These are phyloP conservation scores for Lithohypha guttulata DNA, from an alignment of 2,329 filamentous ascomycete genomes.

Conservation along the genomic window DNA sequence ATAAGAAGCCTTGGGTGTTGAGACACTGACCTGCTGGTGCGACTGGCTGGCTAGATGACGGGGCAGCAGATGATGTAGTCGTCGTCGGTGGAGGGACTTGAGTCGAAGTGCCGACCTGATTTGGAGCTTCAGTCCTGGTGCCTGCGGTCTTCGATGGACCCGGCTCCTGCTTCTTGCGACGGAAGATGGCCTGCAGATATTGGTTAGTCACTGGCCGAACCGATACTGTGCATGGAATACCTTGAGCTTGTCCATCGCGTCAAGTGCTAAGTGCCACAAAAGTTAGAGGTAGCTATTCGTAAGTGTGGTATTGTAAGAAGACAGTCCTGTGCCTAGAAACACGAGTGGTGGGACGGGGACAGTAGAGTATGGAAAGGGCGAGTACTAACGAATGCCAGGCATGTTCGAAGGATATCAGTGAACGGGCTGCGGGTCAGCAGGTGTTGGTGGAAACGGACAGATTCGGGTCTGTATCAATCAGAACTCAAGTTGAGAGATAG, in stretches of 20 bases:
- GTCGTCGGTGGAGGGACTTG: constrained; percentile 14
- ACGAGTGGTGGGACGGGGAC: constrained; percentile 1
- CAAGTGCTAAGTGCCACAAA: constrained; percentile 13
- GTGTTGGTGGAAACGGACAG: not conserved
- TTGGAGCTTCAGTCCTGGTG: constrained; percentile 13
- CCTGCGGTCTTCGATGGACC: constrained; percentile 9
- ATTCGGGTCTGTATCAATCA: constrained; percentile 1
- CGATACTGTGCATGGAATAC: not conserved
- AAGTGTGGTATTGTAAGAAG: not conserved
- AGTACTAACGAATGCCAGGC: constrained; percentile 21
- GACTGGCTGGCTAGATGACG: constrained; percentile 15
- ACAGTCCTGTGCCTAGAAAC: constrained; percentile 2
- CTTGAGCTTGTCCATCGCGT: constrained; percentile 23
- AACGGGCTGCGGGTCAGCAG: not conserved
- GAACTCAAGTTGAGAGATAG: not conserved
- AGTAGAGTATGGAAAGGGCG: constrained; percentile 5
- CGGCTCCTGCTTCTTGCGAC: constrained; percentile 17
- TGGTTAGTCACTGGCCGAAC: not conserved
- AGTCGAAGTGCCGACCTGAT: constrained; percentile 8
- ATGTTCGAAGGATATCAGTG: constrained; percentile 9
- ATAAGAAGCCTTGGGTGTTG: not conserved
- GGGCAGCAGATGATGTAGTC: constrained; percentile 14
- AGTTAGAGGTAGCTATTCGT: constrained; percentile 11
- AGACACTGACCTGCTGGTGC: constrained; percentile 16
- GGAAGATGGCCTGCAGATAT: constrained; percentile 14